Conservation (phyloP, 345 rosid genomes). For the Alliaria petiolata region DNA sequence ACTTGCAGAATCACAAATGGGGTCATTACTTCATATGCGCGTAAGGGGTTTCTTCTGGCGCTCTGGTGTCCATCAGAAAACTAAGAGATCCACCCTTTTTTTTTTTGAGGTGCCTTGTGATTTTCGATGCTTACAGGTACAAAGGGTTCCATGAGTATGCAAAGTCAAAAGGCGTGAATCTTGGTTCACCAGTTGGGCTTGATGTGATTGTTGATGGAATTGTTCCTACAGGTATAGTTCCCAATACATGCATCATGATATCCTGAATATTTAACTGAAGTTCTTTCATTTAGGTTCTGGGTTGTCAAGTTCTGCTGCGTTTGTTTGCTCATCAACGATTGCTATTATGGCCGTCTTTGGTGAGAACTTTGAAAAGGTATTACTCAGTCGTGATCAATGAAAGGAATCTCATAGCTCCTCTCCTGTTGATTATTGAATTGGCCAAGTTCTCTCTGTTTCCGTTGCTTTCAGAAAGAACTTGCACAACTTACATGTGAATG, state of each 20-base stretch:
- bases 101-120: background rate
- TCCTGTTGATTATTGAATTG: background rate
- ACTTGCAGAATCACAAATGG: conserved; percentile 89
- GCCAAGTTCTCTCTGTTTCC: background rate
- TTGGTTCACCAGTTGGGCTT: conserved; percentile 73
- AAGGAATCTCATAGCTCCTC: background rate
- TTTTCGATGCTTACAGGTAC: conserved; percentile 45
- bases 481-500: conserved; percentile 96
- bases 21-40: conserved; percentile 95
- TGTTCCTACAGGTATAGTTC: conserved; percentile 77
- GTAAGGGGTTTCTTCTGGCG: conserved; percentile 38
- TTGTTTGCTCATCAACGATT: conserved; percentile 91
- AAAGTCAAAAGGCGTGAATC: conserved; percentile 63
- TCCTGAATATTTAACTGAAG: background rate
- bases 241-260: background rate
- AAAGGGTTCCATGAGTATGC: conserved; percentile 81
- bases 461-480: conserved; percentile 74
- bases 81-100: background rate
- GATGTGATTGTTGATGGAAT: conserved; percentile 88
- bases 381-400: background rate
- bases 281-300: conserved; percentile 67
- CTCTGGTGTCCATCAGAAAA: background rate
- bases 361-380: conserved; percentile 72
- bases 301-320: conserved; percentile 91
- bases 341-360: conserved; percentile 88